phyloP scores from a whole-genome alignment of 768 basidiomycete genomes.

The Trichaptum fuscoviolaceum region DNA sequence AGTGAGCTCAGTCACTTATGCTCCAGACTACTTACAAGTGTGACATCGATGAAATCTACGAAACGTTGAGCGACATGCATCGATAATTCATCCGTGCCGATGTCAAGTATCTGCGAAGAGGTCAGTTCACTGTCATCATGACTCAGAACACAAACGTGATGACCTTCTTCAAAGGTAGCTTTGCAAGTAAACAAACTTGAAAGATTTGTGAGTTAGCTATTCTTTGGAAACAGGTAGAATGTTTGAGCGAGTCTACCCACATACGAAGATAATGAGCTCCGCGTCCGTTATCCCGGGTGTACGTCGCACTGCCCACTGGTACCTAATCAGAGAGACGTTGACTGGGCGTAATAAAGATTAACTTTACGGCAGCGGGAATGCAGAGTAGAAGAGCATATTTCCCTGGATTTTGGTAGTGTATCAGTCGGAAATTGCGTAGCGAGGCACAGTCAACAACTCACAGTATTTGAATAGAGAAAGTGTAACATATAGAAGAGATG shows the following conservation, averaged over 20 bases:
- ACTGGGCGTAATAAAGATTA: not conserved
- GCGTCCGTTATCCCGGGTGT: not conserved
- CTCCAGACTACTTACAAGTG: constrained; percentile 45
- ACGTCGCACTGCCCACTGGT: not conserved
- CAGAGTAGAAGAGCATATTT: not conserved
- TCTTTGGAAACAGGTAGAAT: not conserved
- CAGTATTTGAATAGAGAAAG: not conserved
- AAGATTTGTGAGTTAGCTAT: not conserved
- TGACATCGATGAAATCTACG: constrained; percentile 82
- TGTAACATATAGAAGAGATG: not conserved
- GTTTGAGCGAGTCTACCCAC: not conserved
- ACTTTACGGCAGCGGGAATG: not conserved
- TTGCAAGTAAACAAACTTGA: not conserved
- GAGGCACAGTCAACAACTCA: not conserved
- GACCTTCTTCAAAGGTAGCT: not conserved
- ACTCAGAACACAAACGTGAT: not conserved
- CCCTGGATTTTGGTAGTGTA: not conserved
- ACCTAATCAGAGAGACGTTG: not conserved
- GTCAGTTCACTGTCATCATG: not conserved
- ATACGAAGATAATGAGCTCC: not conserved
- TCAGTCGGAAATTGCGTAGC: not conserved
- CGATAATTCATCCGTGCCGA: constrained; percentile 83
- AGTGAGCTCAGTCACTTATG: not conserved
- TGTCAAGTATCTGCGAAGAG: constrained; percentile 55
- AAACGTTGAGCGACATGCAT: constrained; percentile 77